Evolutionary conservation across 2,329 filamentous ascomycete genomes (phyloP), one percentile per base, ranked within the genome.

Genomic region (Didymella lethalis): DNA sequence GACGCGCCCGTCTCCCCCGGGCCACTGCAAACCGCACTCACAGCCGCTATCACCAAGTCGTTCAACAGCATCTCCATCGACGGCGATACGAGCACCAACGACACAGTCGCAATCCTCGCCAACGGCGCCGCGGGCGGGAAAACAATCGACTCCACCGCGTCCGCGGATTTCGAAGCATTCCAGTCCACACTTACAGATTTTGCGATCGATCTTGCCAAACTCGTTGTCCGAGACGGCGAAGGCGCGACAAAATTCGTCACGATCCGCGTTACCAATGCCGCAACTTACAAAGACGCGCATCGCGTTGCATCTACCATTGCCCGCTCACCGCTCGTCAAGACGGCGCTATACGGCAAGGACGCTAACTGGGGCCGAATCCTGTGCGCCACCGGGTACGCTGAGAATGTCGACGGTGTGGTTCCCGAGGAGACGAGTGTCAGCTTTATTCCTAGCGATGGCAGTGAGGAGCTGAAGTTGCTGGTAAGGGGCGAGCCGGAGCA

Each of bases 31-130:
- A 78, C 83, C 0, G 84, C 95, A 14, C 88, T 98, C 44, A 87
- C 84, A 58, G 82, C 87, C 66, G 90, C 93, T 44, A 89, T 93
- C 54, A 87, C 91, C 67, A 88, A 88, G 61, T 96, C 92, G 0
- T 99, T 98, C 84, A 98, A 99, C 84, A 90, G 90, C 77, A 97
- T 99, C 76, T 96, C 92, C 62, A 91, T 99, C 61, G 95, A 99
- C 77, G 95, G 95, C 59, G 95, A 98, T 79, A 98, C 93, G 8
- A 96, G 91, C 62, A 99, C 95, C 59, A 99, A 99, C 79, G 95
- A 99, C 81, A 98, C 94, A 0, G 87, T 98, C 28, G 93, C 93
- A 4, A 83, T 99, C 54, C 86, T 99, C n/a, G 94, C 95, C 64
- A 99, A 99, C 77, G 95, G 95, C 62, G 93, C 92, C 18, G 94